Evolutionary conservation across 2,329 filamentous ascomycete species (phyloP).

Genomic region (Aspergillus uvarum): DNA sequence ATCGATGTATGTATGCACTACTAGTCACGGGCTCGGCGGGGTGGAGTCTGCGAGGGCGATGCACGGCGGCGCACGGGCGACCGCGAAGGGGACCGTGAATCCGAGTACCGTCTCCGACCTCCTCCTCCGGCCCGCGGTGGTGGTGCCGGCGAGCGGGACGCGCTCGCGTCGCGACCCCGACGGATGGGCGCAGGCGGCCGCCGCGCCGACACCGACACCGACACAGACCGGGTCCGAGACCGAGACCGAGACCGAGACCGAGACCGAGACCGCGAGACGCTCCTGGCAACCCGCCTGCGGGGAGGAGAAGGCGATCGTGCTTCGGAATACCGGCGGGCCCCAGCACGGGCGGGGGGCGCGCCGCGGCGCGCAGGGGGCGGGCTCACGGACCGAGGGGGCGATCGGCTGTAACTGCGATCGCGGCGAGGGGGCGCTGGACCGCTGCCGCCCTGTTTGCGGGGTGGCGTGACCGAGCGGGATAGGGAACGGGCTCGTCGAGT

Average conservation of each 20-base stretch:
- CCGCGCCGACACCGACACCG: slow-evolving; percentile 19
- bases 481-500: slow-evolving; percentile 25
- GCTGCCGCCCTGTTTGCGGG: slow-evolving; percentile 19
- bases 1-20: background rate
- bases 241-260: slow-evolving; percentile 27
- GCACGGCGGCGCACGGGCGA: slow-evolving; percentile 20
- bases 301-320: slow-evolving; percentile 31
- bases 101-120: slow-evolving; percentile 18
- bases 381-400: slow-evolving; percentile 31
- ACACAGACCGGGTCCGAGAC: slow-evolving; percentile 26
- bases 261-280: slow-evolving; percentile 28
- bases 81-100: slow-evolving; percentile 22
- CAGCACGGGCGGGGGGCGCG: slow-evolving; percentile 14
- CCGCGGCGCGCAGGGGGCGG: slow-evolving; percentile 25
- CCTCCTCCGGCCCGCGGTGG: slow-evolving; percentile 13
- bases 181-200: slow-evolving; percentile 12
- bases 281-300: slow-evolving; percentile 22
- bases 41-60: slow-evolving; percentile 18
- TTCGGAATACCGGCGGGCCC: slow-evolving; percentile 26
- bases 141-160: slow-evolving; percentile 27
- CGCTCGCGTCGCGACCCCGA: slow-evolving; percentile 23
- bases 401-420: slow-evolving; percentile 34
- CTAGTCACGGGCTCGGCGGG: slow-evolving; percentile 19
- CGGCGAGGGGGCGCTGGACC: slow-evolving; percentile 19
- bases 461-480: slow-evolving; percentile 37